Base-by-base conservation (phyloP, 345 rosid species). In the Noccaea bulbosa region DNA sequence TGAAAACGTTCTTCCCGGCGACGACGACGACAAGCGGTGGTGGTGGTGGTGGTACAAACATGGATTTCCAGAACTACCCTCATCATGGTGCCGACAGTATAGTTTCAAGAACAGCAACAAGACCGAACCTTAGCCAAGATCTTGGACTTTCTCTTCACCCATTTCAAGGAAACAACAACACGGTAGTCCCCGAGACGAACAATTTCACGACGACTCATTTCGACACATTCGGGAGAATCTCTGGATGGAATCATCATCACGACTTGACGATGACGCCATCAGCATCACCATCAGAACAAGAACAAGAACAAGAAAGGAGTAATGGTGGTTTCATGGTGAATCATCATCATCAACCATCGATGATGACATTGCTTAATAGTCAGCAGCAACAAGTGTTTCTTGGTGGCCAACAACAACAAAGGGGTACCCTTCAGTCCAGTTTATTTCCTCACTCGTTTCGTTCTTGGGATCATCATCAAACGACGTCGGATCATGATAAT, bases 361-460 rank as follows among this genome's bases (percentile, higher is more conserved):
- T 76, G 71, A 63, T 69, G 75, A 76, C 79, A 63, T 56, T 76
- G 55, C 75, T 76, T 56, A 76, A 64, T 27, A 75, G 45, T 65
- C 77, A 72, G 60, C 77, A 72, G 50, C 82, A 75, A 48, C 74
- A 78, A 44, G 47, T 87, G 79, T 65, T 81, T 45, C 79, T 76
- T 63, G 79, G 75, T 70, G 79, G 55, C 3, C 88, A 85, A 72
- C 83, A 75, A 66, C 74, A 75, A 60, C 88, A 78, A 73, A 77
- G 95, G 90, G 95, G 91, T 61, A 77, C 93, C 87, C 90, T 88
- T 87, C 95, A 88, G 91, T 84, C 97, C 95, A 87, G 83, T 79
- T 83, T 84, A 15, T 74, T 69, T 38, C 50, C 80, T 11, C 84
- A 80, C 11, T 72, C 89, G 14, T 47, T 85, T 77, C 90, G 87